Evolutionary conservation across 2,329 filamentous ascomycete species (phyloP).

Genomic region (Botryotinia calthae): DNA sequence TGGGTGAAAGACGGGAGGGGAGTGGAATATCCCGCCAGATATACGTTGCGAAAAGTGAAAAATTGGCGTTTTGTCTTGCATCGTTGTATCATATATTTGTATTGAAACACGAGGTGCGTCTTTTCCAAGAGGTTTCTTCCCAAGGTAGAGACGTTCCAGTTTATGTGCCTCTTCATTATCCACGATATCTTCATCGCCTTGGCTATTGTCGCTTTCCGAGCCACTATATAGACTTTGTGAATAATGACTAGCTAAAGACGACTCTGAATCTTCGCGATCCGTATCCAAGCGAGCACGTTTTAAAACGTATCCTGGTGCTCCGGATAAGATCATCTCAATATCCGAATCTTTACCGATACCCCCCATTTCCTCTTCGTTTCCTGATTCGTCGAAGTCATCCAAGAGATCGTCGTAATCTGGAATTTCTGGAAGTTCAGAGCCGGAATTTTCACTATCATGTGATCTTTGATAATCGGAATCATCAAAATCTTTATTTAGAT

Average conservation of each 20-base stretch:
- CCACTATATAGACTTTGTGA: slow-evolving; percentile 9
- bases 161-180: slow-evolving; percentile 1
- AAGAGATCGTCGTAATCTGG: not conserved
- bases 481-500: not conserved
- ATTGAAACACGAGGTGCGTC: not conserved
- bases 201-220: not conserved
- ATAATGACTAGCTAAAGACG: slow-evolving; percentile 10
- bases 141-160: slow-evolving; percentile 6
- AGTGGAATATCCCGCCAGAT: not conserved
- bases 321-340: not conserved
- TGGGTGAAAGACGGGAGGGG: slow-evolving; percentile 3
- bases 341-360: not conserved
- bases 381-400: not conserved
- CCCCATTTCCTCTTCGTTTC: not conserved
- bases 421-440: not conserved
- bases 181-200: not conserved
- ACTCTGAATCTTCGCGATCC: not conserved
- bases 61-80: not conserved
- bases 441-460: not conserved
- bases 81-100: not conserved
- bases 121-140: not conserved
- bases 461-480: not conserved
- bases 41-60: slow-evolving; percentile 1
- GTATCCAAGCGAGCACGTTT: not conserved
- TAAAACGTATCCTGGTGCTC: not conserved